A percentile compares a stretch with the other conserved stretches of the same genome.
Evolutionary conservation across 345 rosid species (phyloP).

Genomic region (Gossypium arboreum): DNA sequence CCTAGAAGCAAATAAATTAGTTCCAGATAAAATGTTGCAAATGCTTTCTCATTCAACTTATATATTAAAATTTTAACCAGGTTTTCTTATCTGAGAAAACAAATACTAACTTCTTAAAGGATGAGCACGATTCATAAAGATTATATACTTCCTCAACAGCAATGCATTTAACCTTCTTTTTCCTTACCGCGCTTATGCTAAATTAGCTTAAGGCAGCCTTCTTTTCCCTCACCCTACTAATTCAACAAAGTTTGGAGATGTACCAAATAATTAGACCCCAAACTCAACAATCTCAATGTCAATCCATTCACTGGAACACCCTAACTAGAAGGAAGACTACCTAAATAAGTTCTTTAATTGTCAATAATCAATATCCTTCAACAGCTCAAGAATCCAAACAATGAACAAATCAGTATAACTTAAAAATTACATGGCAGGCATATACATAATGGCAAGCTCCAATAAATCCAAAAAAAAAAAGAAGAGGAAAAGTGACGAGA

Average conservation of each 20-base stretch:
- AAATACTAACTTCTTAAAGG: background rate
- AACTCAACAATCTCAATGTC: background rate
- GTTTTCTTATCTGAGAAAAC: background rate
- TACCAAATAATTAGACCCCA: background rate
- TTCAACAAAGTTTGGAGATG: background rate
- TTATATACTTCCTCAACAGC: background rate
- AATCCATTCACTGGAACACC: background rate
- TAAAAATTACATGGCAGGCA: background rate
- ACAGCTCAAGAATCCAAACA: background rate
- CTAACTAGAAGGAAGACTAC: background rate
- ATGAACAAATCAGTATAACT: background rate
- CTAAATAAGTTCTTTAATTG: background rate
- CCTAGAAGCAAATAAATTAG: background rate
- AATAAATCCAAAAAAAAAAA: background rate
- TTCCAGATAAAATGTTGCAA: background rate
- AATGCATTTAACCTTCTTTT: constrained; percentile 1
- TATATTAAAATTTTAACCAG: background rate
- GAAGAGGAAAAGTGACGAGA: background rate
- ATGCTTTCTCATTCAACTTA: background rate
- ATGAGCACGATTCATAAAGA: background rate
- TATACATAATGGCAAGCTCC: background rate
- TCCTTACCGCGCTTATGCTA: background rate
- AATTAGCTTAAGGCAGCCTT: background rate
- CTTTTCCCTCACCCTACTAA: background rate
- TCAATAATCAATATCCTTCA: too few relatives aligned